Conservation (phyloP, 2,329 filamentous ascomycete species). For the Cercospora zeina region DNA sequence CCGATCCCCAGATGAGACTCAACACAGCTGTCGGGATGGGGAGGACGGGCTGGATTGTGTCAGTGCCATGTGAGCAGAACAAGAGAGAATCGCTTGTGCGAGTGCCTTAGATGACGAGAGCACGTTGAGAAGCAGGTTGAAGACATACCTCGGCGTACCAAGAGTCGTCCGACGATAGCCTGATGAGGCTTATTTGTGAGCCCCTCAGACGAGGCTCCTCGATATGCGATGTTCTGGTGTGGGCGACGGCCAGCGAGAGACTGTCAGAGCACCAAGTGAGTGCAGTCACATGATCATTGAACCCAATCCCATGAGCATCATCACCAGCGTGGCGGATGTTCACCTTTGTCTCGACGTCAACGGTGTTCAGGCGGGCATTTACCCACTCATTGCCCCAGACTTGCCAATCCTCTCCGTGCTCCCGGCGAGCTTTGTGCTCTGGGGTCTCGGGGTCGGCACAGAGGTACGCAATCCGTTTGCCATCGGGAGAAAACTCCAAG, state of each 20-base stretch:
- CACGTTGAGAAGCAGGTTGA: too few relatives aligned
- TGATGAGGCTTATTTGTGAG: constrained; percentile 14
- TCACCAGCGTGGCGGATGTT: constrained; percentile 22
- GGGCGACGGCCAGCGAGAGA: constrained; percentile 32
- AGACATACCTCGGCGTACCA: not conserved
- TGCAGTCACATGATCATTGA: constrained; percentile 34
- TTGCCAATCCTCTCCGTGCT: constrained; percentile 39
- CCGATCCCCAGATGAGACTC: constrained; percentile 22
- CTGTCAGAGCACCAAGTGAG: constrained; percentile 38
- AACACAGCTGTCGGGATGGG: not conserved
- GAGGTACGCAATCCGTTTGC: constrained; percentile 41
- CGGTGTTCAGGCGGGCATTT: constrained; percentile 37
- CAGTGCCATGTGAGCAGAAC: not conserved
- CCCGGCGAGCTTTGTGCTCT: constrained; percentile 39
- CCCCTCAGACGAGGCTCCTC: constrained; percentile 33
- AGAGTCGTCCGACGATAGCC: constrained; percentile 7
- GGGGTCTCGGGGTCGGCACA: constrained; percentile 40
- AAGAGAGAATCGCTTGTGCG: too few relatives aligned
- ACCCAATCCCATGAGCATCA: constrained; percentile 8
- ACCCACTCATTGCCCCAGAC: constrained; percentile 45
- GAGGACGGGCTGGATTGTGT: not conserved
- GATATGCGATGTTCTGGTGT: constrained; percentile 33
- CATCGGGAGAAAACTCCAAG: constrained; percentile 41
- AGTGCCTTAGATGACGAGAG: not conserved
- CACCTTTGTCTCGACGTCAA: constrained; percentile 38